Conservation (phyloP, 495 filamentous ascomycete genomes). For the Apodospora peruviana region DNA sequence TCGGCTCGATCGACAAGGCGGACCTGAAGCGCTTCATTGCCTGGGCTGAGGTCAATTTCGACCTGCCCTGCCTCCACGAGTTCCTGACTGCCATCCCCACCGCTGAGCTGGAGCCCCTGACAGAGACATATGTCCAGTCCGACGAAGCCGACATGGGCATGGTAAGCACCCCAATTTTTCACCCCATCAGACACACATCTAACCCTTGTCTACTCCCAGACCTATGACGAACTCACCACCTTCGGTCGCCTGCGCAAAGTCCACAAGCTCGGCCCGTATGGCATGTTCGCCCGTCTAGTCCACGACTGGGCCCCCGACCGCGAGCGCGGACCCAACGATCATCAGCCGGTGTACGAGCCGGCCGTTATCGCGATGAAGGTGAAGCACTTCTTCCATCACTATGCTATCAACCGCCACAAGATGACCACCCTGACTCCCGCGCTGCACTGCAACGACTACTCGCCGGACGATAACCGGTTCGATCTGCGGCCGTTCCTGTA, state of each 20-base stretch:
- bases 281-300: constrained; percentile 63
- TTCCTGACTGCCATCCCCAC: constrained; percentile 76
- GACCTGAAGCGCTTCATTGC: constrained; percentile 76
- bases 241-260: constrained; percentile 56
- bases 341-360: constrained; percentile 26
- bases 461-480: constrained; percentile 44
- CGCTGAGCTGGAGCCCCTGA: constrained; percentile 83
- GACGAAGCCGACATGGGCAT: constrained; percentile 70
- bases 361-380: constrained; percentile 54
- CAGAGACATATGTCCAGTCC: constrained; percentile 53
- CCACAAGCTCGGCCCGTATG: constrained; percentile 66
- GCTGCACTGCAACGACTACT: constrained; percentile 21
- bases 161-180: too few relatives aligned
- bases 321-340: constrained; percentile 19
- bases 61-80: constrained; percentile 67
- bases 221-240: constrained; percentile 10
- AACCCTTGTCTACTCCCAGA: background rate
- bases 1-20: constrained; percentile 63
- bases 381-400: constrained; percentile 62
- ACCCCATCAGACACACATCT: background rate
- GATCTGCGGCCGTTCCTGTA: constrained; percentile 61
- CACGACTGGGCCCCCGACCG: constrained; percentile 60
- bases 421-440: constrained; percentile 60
- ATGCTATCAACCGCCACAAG: constrained; percentile 56
- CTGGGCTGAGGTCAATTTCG: constrained; percentile 54